Percentiles rank a stretch among this genome's conserved stretches.
Conservation (phyloP, 2,329 filamentous ascomycete genomes). For the Bipolaris victoriae region DNA sequence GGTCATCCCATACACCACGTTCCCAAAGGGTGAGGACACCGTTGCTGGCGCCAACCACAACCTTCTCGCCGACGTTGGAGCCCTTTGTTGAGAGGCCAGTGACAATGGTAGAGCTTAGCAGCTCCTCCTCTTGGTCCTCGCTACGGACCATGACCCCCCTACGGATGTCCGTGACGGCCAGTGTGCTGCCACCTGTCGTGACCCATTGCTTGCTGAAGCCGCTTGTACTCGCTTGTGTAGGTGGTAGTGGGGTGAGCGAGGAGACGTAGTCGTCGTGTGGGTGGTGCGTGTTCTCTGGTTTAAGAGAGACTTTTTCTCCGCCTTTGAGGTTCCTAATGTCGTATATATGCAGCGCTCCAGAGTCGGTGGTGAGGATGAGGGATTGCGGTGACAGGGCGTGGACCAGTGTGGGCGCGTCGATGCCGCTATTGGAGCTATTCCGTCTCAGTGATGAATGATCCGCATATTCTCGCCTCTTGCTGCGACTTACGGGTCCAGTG, state of each 20-base stretch:
- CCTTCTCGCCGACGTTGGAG: constrained; percentile 73
- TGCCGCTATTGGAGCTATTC: constrained; percentile 50
- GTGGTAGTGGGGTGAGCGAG: constrained; percentile 81
- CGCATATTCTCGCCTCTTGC: background rate
- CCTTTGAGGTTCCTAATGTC: constrained; percentile 69
- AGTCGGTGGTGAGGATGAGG: constrained; percentile 88
- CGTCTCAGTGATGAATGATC: constrained; percentile 16
- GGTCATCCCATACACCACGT: constrained; percentile 91
- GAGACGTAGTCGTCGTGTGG: constrained; percentile 95
- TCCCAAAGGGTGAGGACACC: constrained; percentile 94
- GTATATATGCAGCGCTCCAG: constrained; percentile 84
- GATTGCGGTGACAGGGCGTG: constrained; percentile 86
- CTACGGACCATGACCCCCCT: constrained; percentile 85
- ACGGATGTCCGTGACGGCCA: constrained; percentile 87
- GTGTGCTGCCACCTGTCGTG: constrained; percentile 86
- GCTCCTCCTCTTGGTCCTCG: constrained; percentile 93
- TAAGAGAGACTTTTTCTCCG: constrained; percentile 56
- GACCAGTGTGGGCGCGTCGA: constrained; percentile 80
- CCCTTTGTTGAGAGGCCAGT: constrained; percentile 74
- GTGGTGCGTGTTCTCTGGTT: constrained; percentile 75
- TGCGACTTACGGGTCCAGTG: constrained; percentile 54
- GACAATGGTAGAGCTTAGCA: constrained; percentile 81
- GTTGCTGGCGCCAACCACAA: constrained; percentile 77
- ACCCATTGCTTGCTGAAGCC: constrained; percentile 95
- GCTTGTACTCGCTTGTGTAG: constrained; percentile 79